These are phyloP conservation scores for Mallotus repandus DNA, from an alignment of 441 rosid species.

Conservation along the genomic window DNA sequence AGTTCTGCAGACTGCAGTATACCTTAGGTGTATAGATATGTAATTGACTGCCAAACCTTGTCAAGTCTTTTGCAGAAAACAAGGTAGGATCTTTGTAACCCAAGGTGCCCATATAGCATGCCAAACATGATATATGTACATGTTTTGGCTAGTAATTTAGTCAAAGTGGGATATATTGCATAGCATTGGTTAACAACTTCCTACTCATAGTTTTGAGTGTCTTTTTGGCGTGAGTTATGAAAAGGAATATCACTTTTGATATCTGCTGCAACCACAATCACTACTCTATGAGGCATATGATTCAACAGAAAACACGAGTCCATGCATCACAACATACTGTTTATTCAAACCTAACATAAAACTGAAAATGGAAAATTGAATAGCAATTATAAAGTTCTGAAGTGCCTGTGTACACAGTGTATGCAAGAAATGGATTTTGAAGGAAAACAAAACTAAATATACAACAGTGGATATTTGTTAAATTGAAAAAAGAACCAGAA, in stretches of 20 bases:
- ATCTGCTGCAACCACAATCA: background rate
- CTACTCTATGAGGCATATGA: background rate
- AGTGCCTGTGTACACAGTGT: background rate
- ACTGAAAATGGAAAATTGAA: background rate
- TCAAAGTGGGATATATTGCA: background rate
- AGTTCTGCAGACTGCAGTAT: background rate
- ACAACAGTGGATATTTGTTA: background rate
- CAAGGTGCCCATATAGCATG: background rate
- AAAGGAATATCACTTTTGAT: background rate
- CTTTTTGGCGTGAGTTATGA: background rate
- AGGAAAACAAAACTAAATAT: background rate
- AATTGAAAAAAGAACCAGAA: background rate
- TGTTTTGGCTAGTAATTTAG: background rate
- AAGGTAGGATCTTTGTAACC: background rate
- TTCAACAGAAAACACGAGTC: background rate
- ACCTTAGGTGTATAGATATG: background rate
- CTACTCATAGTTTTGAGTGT: background rate
- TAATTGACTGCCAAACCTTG: slow-evolving; percentile 1
- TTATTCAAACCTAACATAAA: background rate
- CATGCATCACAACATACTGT: background rate
- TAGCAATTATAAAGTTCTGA: background rate
- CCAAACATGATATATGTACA: background rate
- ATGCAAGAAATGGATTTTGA: background rate
- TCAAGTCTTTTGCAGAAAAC: background rate
- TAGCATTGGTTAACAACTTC: background rate